These are phyloP conservation scores for Cyclostephanos invisitatus DNA, from an alignment of 108 stramenopile species.

Conservation along the genomic window DNA sequence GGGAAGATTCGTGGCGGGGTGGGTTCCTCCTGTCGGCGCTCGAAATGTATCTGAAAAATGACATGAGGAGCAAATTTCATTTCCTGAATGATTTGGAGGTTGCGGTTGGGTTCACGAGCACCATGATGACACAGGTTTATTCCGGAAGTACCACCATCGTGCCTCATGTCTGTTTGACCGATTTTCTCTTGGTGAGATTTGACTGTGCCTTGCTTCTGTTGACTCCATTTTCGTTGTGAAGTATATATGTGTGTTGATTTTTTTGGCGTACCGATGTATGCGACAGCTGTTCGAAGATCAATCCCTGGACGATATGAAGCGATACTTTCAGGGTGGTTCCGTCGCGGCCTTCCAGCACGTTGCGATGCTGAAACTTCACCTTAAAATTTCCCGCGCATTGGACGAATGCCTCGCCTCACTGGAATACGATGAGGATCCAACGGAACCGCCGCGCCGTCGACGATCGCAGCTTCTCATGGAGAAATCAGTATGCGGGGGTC, in stretches of 20 bases:
- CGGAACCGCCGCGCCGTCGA: conserved; percentile 29
- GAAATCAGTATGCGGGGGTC: conserved; percentile 24
- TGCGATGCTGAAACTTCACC: conserved; percentile 85
- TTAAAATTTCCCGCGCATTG: conserved; percentile 73
- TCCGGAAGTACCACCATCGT: conserved; percentile 85
- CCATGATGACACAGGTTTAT: conserved; percentile 76
- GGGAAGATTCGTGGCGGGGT: conserved; percentile 81
- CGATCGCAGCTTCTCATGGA: conserved; percentile 37
- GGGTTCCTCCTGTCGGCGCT: conserved; percentile 68
- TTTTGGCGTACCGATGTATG: not conserved
- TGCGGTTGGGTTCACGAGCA: conserved; percentile 79
- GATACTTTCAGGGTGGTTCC: conserved; percentile 72
- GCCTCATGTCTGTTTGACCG: conserved; percentile 70
- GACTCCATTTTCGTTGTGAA: not conserved
- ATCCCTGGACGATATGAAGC: conserved; percentile 45
- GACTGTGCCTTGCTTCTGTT: not conserved
- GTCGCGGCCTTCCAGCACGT: conserved; percentile 86
- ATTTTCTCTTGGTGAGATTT: conserved; percentile 65
- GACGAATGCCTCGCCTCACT: conserved; percentile 82
- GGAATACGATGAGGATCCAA: conserved; percentile 50
- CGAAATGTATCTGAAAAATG: conserved; percentile 69
- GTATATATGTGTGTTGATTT: not conserved
- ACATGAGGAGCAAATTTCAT: conserved; percentile 84
- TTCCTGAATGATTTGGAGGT: conserved; percentile 87
- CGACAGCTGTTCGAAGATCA: conserved; percentile 67